Evolutionary conservation across 148 eudicot genomes (phyloP).

Genomic region (Salicornia ramosissima): DNA sequence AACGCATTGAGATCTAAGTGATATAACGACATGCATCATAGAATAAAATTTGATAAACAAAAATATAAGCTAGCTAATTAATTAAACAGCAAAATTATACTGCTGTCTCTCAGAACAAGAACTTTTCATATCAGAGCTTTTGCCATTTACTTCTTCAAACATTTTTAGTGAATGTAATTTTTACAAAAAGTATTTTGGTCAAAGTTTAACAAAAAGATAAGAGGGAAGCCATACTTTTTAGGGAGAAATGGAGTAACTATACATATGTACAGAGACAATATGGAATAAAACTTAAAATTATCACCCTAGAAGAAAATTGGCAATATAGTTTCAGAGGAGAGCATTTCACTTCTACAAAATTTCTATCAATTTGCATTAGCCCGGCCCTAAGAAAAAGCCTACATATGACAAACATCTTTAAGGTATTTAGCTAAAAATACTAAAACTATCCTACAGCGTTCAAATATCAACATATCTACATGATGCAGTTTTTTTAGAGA

Average conservation of each 20-base stretch:
- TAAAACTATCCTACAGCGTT: no score
- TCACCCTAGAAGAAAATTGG: not conserved
- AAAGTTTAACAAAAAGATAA: not conserved
- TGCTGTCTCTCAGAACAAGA: not conserved
- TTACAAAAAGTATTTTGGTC: no score
- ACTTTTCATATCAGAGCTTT: not conserved
- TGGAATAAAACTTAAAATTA: not conserved
- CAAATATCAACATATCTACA: no score
- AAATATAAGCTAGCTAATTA: not conserved
- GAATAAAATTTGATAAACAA: slow-evolving; percentile 4
- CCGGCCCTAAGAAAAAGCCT: no score
- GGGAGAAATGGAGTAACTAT: not conserved
- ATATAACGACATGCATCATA: not conserved
- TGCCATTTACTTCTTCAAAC: not conserved
- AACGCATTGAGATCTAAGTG: not conserved
- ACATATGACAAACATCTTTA: no score
- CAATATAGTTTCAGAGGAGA: not conserved
- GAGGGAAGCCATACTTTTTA: not conserved
- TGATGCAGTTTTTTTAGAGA: no score
- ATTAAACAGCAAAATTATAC: not conserved
- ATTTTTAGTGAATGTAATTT: not conserved
- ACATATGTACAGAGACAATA: not conserved
- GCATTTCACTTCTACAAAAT: no score
- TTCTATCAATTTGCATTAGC: no score
- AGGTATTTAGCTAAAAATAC: no score